Evolutionary conservation across 2,329 filamentous ascomycete species (phyloP).

Genomic region (Sarocladium strictum): DNA sequence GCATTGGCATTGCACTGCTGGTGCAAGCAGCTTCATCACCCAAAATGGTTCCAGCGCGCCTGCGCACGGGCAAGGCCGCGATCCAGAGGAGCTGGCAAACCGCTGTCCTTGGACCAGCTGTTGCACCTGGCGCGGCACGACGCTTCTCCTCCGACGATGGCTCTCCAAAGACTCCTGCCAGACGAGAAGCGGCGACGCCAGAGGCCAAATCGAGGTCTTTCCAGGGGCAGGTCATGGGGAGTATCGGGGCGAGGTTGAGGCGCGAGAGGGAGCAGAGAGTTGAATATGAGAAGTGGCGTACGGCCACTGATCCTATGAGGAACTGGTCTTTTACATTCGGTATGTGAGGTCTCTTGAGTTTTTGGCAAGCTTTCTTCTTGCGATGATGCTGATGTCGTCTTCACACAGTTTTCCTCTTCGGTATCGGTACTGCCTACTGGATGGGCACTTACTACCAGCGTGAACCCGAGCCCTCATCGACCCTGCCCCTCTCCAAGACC

Average conservation of each 20-base stretch:
- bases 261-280: slow-evolving; percentile 49
- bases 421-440: slow-evolving; percentile 49
- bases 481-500: slow-evolving; percentile 48
- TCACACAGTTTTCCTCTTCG: slow-evolving; percentile 44
- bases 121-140: slow-evolving; percentile 16
- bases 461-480: slow-evolving; percentile 48
- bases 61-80: slow-evolving; percentile 16
- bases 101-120: slow-evolving; percentile 4
- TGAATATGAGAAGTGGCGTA: slow-evolving; percentile 38
- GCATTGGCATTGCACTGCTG: background rate
- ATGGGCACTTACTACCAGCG: slow-evolving; percentile 50
- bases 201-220: slow-evolving; percentile 37
- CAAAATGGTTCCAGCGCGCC: slow-evolving; percentile 10
- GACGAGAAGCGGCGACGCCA: slow-evolving; percentile 14
- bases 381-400: background rate
- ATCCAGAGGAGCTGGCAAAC: slow-evolving; percentile 10
- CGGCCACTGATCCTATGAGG: slow-evolving; percentile 33
- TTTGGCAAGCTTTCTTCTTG: slow-evolving; percentile 1
- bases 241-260: slow-evolving; percentile 47
- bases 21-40: background rate
- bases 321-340: slow-evolving; percentile 50
- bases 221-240: slow-evolving; percentile 55
- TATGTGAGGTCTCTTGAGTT: slow-evolving; percentile 24
- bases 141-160: slow-evolving; percentile 29
- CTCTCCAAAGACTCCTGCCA: slow-evolving; percentile 21